Percentiles rank a stretch among this genome's conserved stretches.
phyloP scores from a whole-genome alignment of 768 basidiomycete species.

The Boletus insuetus region DNA sequence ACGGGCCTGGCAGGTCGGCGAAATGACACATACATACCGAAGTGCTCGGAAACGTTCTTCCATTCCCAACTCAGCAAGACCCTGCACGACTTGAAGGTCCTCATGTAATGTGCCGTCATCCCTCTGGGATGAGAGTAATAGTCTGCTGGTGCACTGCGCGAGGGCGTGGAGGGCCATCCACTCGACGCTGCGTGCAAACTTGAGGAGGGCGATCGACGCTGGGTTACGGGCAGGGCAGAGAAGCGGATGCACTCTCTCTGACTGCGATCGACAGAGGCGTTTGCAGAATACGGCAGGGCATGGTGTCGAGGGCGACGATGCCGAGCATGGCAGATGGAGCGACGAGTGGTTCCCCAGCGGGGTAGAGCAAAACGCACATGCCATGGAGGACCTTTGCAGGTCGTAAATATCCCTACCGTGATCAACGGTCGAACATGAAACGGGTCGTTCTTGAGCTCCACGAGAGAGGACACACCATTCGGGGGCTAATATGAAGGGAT shows the following conservation, averaged over 20 bases:
- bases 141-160: conserved; percentile 58
- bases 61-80: conserved; percentile 74
- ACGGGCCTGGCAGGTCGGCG: not conserved
- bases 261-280: conserved; percentile 68
- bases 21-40: conserved; percentile 11
- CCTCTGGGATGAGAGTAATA: conserved; percentile 54
- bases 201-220: conserved; percentile 55
- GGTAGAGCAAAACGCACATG: conserved; percentile 76
- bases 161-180: conserved; percentile 78
- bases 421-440: not conserved
- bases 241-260: conserved; percentile 62
- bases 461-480: conserved; percentile 56
- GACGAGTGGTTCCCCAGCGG: conserved; percentile 45
- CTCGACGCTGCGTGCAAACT: conserved; percentile 53
- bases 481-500: conserved; percentile 78
- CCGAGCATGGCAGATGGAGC: conserved; percentile 52
- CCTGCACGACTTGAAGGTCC: conserved; percentile 55
- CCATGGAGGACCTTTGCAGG: conserved; percentile 52
- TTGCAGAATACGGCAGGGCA: conserved; percentile 79
- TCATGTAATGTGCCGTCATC: conserved; percentile 35
- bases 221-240: conserved; percentile 78
- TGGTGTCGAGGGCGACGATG: conserved; percentile 37
- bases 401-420: conserved; percentile 72
- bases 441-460: no score
- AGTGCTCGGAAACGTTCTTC: conserved; percentile 54